phyloP scores from a whole-genome alignment of 495 filamentous ascomycete genomes.

The Staphylotrichum tortipilum region DNA sequence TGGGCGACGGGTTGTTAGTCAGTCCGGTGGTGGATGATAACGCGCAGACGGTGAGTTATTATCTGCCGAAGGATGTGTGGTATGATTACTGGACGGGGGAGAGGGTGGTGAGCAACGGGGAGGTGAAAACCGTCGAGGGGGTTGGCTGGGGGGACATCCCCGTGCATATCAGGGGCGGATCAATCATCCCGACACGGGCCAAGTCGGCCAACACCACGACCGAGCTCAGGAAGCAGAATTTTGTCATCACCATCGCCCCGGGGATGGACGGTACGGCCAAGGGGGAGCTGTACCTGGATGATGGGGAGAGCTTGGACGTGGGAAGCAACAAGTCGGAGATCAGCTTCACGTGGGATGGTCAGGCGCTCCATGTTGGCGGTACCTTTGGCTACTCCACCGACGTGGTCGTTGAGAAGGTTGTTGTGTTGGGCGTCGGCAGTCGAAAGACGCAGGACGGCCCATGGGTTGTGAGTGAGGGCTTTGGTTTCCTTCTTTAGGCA shows the following conservation, averaged over 20 bases:
- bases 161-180: constrained; percentile 63
- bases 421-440: constrained; percentile 39
- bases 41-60: constrained; percentile 53
- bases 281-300: constrained; percentile 51
- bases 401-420: constrained; percentile 47
- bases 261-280: constrained; percentile 32
- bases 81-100: constrained; percentile 67
- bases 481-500: constrained; percentile 5
- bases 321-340: constrained; percentile 36
- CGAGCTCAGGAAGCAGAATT: constrained; percentile 54
- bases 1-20: constrained; percentile 59
- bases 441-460: constrained; percentile 1
- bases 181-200: constrained; percentile 53
- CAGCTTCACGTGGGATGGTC: constrained; percentile 43
- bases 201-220: constrained; percentile 59
- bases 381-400: constrained; percentile 42
- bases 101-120: constrained; percentile 46
- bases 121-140: constrained; percentile 39
- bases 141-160: constrained; percentile 59
- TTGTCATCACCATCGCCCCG: constrained; percentile 63
- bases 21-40: constrained; percentile 60
- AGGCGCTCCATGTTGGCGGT: constrained; percentile 41
- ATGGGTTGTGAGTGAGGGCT: constrained; percentile 11
- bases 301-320: constrained; percentile 42
- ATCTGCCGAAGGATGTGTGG: constrained; percentile 63